Evolutionary conservation across 75 land plant genomes (phyloP), one percentile per base, ranked within the genome.

Genomic region (Isoetes taiwanensis): DNA sequence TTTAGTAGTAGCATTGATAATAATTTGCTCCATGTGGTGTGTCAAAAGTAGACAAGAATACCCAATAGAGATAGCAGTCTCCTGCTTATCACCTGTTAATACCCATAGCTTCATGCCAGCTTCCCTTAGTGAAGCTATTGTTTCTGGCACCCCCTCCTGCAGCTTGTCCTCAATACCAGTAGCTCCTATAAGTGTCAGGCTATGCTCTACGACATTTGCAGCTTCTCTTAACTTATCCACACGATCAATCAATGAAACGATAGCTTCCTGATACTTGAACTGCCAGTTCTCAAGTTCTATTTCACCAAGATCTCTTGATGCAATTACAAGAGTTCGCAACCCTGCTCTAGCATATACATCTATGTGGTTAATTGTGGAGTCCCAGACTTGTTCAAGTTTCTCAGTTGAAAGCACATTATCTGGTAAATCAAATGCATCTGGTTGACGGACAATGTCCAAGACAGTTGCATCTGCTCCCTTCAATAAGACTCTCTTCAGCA

Each of bases 91-190:
- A 4, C 99, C 99, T 26, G 99, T 94, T 66, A 94, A 66, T 32
- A 94, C 96, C 99, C 99, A 94, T 16, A 94, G 80, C 58, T 76
- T 84, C 3, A 94, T 80, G 16, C 91, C 99, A n/a, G 99, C 96
- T 42, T 52, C 71, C 62, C 96, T 78, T 19, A 94, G 58, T 42
- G 80, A 61, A 40, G 87, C 86, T 43, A 94, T 94, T 40, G 87
- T 80, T 62, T 85, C 91, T 34, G 96, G 90, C 12, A 94, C 99
- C 10, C 99, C 99, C 59, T 76, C 50, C 61, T 94, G 99, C 26
- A 94, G 67, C 60, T 78, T 89, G 46, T 94, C 99, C 65, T 94
- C 99, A 62, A 94, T 80, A 16, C 72, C 99, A 31, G 96, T 70
- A 37, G 91, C 86, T 46, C 99, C 99, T 16, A 94, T 57, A 35